Base-by-base conservation (phyloP, 2,329 filamentous ascomycete species). In the Apiospora phragmitis region DNA sequence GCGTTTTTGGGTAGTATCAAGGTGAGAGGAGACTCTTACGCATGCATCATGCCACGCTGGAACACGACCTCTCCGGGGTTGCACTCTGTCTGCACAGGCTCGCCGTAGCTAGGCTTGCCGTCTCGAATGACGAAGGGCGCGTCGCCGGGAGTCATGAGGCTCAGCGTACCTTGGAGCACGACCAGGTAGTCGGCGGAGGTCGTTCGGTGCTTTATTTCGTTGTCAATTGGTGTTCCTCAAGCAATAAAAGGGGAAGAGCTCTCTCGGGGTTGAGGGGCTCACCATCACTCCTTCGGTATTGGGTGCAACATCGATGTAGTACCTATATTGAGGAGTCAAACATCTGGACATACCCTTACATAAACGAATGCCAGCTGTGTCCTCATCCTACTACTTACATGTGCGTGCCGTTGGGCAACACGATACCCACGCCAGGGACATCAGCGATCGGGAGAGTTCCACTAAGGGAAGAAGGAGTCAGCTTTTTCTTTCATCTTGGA, bases 131-230 rank as follows among this genome's bases (percentile, higher is more conserved):
- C 59, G 67, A 77, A 80, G 5, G 75, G 68, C 43, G 66, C 59
- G 21, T 29, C 62, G 7, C 72, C 70, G 14, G 79, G 79, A 4
- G 77, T 77, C 26, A 78, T 62, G 35, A 80, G 74, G 65, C 74
- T 79, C 29, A 80, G 65, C 29, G 74, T 76, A 62, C 76, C 79
- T 6, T 72, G 71, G 26, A 80, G 66, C 16, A 80, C 74, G 45
- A 80, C 68, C 18, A 79, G 71, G 72, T 80, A 79, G 71, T 80
- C 79, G 32, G 75, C 76, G 12, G 78, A 80, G 6, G 76, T 75
- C 8, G 79, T 80, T 41, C 79, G 79, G 67, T 79, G 79, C 77
- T 80, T 62, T 32, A n/a, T 1, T 21, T 35, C 7, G 9, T 18
- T 35, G 29, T 35, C 11, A 59, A 29, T 35, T 11, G 1, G 0